Conservation (phyloP, 805 yeast genomes). For the Priceomyces castillae region DNA sequence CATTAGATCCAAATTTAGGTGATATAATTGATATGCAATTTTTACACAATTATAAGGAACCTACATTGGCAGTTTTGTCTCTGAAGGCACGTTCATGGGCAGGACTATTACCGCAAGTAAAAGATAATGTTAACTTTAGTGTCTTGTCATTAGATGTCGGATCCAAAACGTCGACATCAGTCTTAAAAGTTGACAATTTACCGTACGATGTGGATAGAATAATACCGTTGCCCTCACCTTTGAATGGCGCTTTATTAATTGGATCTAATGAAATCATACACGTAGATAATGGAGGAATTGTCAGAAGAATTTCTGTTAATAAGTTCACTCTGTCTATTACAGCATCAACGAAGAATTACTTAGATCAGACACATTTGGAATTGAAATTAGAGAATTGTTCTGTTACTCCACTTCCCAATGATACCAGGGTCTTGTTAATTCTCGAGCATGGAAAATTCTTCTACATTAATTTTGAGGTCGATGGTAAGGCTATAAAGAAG, state of each 20-base stretch:
- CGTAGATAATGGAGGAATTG: constrained; percentile 73
- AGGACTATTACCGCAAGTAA: constrained; percentile 58
- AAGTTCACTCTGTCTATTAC: constrained; percentile 43
- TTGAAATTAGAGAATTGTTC: constrained; percentile 55
- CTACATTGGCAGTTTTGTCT: constrained; percentile 72
- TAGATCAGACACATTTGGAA: constrained; percentile 50
- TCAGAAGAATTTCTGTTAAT: constrained; percentile 62
- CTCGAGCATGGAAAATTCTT: constrained; percentile 33
- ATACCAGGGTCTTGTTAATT: constrained; percentile 32
- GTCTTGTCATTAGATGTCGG: constrained; percentile 67
- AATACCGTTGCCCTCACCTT: constrained; percentile 60
- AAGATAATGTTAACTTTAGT: constrained; percentile 60
- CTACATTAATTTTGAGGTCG: constrained; percentile 36
- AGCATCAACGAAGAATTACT: constrained; percentile 31
- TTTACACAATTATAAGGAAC: constrained; percentile 71
- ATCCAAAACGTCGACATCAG: constrained; percentile 59
- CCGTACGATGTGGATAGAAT: constrained; percentile 73
- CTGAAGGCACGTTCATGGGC: constrained; percentile 68
- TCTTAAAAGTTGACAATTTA: constrained; percentile 59
- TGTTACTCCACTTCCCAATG: constrained; percentile 33
- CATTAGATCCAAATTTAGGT: constrained; percentile 55
- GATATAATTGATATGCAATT: constrained; percentile 72
- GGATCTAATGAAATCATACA: constrained; percentile 80
- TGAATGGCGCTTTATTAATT: constrained; percentile 64
- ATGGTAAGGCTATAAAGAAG: constrained; percentile 41